A percentile compares a stretch with the other conserved stretches of the same genome.
phyloP scores from a whole-genome alignment of 2,329 filamentous ascomycete genomes.

The Fusarium burgessii region DNA sequence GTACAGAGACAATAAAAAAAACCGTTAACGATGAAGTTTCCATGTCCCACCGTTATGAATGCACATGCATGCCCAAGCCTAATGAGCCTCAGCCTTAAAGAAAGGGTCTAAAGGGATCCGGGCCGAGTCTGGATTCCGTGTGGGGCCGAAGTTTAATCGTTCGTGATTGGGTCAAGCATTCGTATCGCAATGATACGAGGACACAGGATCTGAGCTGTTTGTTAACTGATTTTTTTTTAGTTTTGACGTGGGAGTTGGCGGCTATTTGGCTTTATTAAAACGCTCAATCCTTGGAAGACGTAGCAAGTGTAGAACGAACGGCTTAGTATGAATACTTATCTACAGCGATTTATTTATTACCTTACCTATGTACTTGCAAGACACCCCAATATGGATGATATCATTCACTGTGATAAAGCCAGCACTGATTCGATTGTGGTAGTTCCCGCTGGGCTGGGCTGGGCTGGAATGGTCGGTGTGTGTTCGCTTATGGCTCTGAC shows the following conservation, averaged over 20 bases:
- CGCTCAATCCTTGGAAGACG: too few relatives aligned
- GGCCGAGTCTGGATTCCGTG: slow-evolving; percentile 21
- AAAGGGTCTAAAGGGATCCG: slow-evolving; percentile 14
- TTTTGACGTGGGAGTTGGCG: too few relatives aligned
- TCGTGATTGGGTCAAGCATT: not conserved
- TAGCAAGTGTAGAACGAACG: too few relatives aligned
- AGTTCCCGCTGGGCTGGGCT: not conserved
- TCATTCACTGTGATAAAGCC: slow-evolving; percentile 22
- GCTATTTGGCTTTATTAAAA: too few relatives aligned
- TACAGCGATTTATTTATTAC: not conserved
- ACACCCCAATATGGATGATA: slow-evolving; percentile 15
- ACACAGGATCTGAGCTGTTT: not conserved
- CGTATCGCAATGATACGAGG: not conserved
- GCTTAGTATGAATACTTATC: too few relatives aligned
- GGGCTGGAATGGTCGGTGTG: slow-evolving; percentile 18
- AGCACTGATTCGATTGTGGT: not conserved
- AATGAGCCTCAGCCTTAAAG: slow-evolving; percentile 3
- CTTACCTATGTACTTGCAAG: not conserved
- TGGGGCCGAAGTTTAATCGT: slow-evolving; percentile 24
- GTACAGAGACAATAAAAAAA: slow-evolving; percentile 18
- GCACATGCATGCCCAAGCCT: not conserved
- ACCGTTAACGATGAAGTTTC: not conserved
- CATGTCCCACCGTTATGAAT: not conserved
- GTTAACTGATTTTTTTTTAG: too few relatives aligned
- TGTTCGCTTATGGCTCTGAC: slow-evolving; percentile 25